Conservation (phyloP, 2,329 filamentous ascomycete genomes). For the Scytalidium sp. region DNA sequence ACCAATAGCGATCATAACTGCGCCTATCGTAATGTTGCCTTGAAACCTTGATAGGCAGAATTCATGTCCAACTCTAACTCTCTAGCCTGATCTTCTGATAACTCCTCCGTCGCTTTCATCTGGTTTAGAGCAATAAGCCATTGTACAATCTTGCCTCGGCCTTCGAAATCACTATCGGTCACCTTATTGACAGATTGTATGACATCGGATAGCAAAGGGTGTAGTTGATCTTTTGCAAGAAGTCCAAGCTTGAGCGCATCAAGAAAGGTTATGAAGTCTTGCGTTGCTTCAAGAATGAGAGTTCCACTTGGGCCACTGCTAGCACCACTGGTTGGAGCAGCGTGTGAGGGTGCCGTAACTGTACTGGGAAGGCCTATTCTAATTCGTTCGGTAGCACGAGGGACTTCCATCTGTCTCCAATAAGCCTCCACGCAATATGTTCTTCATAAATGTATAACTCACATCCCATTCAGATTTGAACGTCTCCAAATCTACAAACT, state of each 20-base stretch:
- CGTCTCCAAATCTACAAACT: conserved; percentile 82
- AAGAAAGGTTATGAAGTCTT: conserved; percentile 98
- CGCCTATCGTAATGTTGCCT: conserved; percentile 39
- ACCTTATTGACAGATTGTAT: conserved; percentile 98
- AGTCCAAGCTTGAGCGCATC: conserved; percentile 92
- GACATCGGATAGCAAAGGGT: conserved; percentile 89
- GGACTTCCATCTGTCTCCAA: conserved; percentile 75
- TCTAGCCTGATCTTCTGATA: conserved; percentile 81
- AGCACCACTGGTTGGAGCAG: conserved; percentile 37
- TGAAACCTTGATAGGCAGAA: conserved; percentile 91
- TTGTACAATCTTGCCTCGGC: conserved; percentile 93
- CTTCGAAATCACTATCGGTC: conserved; percentile 92
- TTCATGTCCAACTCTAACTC: conserved; percentile 94
- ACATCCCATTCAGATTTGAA: conserved; percentile 95
- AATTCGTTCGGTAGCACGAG: conserved; percentile 87
- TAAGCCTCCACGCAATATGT: conserved; percentile 3
- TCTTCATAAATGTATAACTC: conserved; percentile 33
- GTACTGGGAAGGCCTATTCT: conserved; percentile 92
- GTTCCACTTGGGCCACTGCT: conserved; percentile 47
- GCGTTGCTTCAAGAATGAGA: conserved; percentile 84
- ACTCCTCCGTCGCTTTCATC: conserved; percentile 92
- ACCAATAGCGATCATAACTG: neutral
- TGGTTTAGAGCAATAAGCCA: conserved; percentile 98
- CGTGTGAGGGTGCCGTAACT: conserved; percentile 48
- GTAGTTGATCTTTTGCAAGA: conserved; percentile 92